Conservation (phyloP, 148 eudicot species). For the Rhododendron simsii region DNA sequence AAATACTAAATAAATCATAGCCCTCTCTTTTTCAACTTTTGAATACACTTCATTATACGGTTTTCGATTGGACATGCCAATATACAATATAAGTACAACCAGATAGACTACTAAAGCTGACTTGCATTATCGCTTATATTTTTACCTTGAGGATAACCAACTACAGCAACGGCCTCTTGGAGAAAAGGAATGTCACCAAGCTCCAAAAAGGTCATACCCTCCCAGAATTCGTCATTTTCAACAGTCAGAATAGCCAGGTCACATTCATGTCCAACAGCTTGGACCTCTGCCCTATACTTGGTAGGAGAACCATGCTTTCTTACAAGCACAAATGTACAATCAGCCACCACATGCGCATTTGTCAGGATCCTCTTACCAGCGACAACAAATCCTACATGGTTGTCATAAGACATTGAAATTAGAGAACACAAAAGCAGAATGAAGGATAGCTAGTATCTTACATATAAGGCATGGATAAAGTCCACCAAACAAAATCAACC, state of each 20-base stretch:
- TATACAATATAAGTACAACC: not conserved
- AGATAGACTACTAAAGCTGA: not conserved
- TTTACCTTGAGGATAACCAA: constrained; percentile 96
- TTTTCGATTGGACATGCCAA: not conserved
- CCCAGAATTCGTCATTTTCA: constrained; percentile 89
- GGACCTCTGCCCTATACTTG: constrained; percentile 86
- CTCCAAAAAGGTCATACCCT: constrained; percentile 77
- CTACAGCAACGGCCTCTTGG: constrained; percentile 96
- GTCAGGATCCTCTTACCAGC: constrained; percentile 83
- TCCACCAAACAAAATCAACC: not conserved
- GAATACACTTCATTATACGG: not conserved
- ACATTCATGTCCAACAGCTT: constrained; percentile 97
- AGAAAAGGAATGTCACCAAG: constrained; percentile 85
- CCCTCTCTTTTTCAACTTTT: not conserved
- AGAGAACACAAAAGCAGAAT: not conserved
- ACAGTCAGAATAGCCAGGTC: constrained; percentile 85
- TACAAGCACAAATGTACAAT: constrained; percentile 90
- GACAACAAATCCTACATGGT: constrained; percentile 71
- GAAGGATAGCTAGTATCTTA: not conserved
- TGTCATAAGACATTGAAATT: not conserved
- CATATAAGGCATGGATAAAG: not conserved
- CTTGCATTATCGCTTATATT: not conserved
- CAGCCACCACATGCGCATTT: constrained; percentile 97
- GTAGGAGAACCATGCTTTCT: constrained; percentile 95
- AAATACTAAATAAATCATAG: not conserved